Conservation (phyloP, 2,329 filamentous ascomycete genomes). For the Botryosphaeria dothidea region DNA sequence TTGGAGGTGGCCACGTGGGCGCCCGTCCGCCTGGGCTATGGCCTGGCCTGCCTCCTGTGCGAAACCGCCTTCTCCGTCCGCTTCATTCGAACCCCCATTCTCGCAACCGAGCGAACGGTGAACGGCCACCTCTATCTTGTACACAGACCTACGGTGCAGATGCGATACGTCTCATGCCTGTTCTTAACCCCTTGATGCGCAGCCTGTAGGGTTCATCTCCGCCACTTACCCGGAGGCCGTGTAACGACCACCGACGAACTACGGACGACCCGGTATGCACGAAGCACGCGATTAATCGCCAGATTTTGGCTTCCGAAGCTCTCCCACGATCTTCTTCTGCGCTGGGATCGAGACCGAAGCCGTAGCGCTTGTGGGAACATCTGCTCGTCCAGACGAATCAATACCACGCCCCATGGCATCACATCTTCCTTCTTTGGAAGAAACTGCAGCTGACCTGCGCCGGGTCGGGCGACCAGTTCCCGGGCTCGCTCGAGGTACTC, state of each 20-base stretch:
- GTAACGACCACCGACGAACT: not conserved
- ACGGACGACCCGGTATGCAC: constrained; percentile 5
- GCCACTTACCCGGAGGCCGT: constrained; percentile 1
- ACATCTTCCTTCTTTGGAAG: not conserved
- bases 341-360: not conserved
- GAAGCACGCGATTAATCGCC: not conserved
- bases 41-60: constrained; percentile 1
- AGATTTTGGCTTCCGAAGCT: not conserved
- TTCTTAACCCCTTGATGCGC: not conserved
- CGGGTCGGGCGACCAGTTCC: not conserved
- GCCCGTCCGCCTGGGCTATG: constrained; percentile 4
- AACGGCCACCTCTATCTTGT: not conserved
- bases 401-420: not conserved
- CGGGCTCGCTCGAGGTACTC: not conserved
- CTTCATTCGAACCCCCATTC: not conserved
- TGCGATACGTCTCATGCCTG: constrained; percentile 6
- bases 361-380: not conserved
- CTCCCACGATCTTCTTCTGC: not conserved
- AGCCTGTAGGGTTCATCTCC: constrained; percentile 1
- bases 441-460: constrained; percentile 8
- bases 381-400: constrained; percentile 2
- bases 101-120: not conserved
- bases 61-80: constrained; percentile 7
- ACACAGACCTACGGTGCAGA: not conserved
- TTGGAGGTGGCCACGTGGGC: constrained; percentile 13